These are phyloP conservation scores for Dothistroma pini DNA, from an alignment of 2,329 filamentous ascomycete genomes.

Conservation along the genomic window DNA sequence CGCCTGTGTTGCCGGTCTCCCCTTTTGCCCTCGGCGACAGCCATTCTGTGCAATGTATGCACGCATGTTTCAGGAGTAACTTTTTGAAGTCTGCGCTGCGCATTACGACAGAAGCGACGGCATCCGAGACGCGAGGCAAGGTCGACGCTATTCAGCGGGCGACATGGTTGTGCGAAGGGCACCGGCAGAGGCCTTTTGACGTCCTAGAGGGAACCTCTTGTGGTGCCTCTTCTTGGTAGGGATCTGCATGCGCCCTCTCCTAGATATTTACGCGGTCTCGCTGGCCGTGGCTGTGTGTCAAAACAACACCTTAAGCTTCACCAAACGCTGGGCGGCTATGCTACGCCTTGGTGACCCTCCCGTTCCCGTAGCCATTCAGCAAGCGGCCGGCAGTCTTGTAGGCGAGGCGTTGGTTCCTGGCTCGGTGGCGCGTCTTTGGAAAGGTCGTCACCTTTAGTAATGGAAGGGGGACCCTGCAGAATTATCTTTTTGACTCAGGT, in stretches of 20 bases:
- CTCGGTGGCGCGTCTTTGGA: neutral
- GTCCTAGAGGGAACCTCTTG: neutral
- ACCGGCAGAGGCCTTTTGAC: too few species aligned
- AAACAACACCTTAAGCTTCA: neutral
- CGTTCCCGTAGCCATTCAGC: neutral
- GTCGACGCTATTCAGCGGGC: too few species aligned
- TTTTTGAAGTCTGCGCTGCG: too few species aligned
- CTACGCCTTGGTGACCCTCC: neutral
- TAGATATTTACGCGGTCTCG: neutral
- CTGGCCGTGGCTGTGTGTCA: neutral
- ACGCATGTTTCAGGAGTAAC: too few species aligned
- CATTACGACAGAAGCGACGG: too few species aligned
- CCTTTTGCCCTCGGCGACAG: too few species aligned
- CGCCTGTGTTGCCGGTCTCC: too few species aligned
- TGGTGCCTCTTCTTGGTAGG: neutral
- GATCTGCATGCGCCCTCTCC: neutral
- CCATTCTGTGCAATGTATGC: too few species aligned
- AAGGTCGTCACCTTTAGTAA: neutral
- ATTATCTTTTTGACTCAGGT: neutral
- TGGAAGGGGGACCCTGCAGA: neutral
- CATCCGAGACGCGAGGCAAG: too few species aligned
- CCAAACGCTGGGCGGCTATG: neutral
- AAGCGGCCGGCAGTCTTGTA: neutral
- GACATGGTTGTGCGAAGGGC: too few species aligned
- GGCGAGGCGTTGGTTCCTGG: neutral